Conservation (phyloP, 2,329 filamentous ascomycete genomes). For the Fusarium poae region DNA sequence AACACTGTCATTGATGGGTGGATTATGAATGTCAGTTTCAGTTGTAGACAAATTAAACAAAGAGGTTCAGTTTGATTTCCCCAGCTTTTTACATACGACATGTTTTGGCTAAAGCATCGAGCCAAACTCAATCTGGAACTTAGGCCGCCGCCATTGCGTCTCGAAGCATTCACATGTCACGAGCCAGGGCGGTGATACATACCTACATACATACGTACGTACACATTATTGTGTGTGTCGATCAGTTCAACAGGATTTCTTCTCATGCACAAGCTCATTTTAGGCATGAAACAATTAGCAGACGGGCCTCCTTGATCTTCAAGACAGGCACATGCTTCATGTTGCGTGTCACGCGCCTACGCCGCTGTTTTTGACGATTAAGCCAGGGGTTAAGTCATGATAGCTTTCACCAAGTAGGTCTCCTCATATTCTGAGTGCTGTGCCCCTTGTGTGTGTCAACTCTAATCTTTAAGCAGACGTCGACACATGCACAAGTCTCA, state of each 20-base stretch:
- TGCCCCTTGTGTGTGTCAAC: background rate
- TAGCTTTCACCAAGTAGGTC: background rate
- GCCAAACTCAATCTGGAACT: conserved; percentile 42
- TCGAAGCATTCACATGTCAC: conserved; percentile 41
- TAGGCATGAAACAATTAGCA: conserved; percentile 5
- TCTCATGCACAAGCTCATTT: conserved; percentile 29
- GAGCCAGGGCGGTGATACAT: conserved; percentile 10
- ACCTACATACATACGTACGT: conserved; percentile 1
- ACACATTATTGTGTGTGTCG: conserved; percentile 16
- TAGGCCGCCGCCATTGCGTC: conserved; percentile 32
- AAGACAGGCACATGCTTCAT: conserved; percentile 32
- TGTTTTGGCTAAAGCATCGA: conserved; percentile 21
- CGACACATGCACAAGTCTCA: background rate
- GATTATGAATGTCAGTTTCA: background rate
- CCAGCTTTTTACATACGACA: conserved; percentile 37
- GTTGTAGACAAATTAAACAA: conserved; percentile 1
- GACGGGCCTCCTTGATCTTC: conserved; percentile 6
- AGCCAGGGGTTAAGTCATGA: background rate
- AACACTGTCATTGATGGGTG: background rate
- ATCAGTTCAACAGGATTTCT: conserved; percentile 26
- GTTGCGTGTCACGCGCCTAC: conserved; percentile 29
- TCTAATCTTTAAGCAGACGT: background rate
- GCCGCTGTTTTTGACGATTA: conserved; percentile 16
- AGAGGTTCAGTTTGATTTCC: conserved; percentile 31
- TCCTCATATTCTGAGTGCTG: background rate